Base-by-base conservation (phyloP, 2,329 filamentous ascomycete genomes). In the Chrysosphaeria jannelii region DNA sequence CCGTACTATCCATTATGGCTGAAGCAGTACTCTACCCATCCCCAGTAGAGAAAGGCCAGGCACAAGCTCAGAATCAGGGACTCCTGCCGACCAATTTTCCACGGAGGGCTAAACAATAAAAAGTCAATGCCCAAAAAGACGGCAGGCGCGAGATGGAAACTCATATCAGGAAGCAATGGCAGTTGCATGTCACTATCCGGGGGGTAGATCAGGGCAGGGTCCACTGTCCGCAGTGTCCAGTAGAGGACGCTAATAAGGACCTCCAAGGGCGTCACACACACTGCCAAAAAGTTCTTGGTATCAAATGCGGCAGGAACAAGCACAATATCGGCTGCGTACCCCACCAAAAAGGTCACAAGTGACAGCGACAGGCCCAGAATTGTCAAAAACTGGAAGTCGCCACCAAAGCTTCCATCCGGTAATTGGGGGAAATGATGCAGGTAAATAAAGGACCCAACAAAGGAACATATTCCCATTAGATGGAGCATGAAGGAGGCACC, bases 11-110 rank as follows among this genome's bases (percentile, higher is more conserved):
- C 60, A 34, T 76, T 76, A 28, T 56, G 47, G 21, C 49, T 50
- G 34, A 58, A 71, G 44, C 69, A 76, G 13, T 60, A 50, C 41
- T 78, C 68, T 13, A 76, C 57, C 70, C 71, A 79, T 31, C 56
- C 55, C 68, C 69, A 79, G 40, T 79, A 79, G 3, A 44, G 39
- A 29, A 70, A 60, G 0, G 66, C 67, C 20, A 75, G 42, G 2
- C 32, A 37, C 8, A 53, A 53, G 31, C 59, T 63, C 13, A 70
- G 36, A 2, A 46, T 44, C 35, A 71, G 50, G 4, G 63, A 57
- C 2, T 53, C 50, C n/a, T 62, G 47, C 6, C 51, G 50, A 7
- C 53, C 49, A 29, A 71, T 57, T 0, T 64, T 64, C 62, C 68
- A 76, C 1, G 70, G 70, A 8, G 70, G 70, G 22, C 62, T 70